These are phyloP conservation scores for Atractiella rhizophila DNA, from an alignment of 768 basidiomycete genomes.

Conservation along the genomic window DNA sequence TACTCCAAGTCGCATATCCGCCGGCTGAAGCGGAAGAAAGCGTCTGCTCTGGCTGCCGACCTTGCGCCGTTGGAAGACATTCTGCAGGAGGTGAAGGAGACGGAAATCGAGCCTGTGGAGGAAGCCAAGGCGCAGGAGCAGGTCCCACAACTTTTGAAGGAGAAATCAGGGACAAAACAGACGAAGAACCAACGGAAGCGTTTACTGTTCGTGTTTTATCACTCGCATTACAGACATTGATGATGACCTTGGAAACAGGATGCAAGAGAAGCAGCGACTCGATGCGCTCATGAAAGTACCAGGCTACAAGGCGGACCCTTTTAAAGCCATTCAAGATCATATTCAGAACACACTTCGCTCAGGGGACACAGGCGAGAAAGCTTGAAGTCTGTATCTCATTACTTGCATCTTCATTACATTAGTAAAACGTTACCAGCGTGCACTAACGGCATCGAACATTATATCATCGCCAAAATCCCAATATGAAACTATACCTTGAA, in stretches of 20 bases:
- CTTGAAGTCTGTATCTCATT: too few species aligned
- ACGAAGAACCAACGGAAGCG: too few species aligned
- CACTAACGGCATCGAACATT: neutral
- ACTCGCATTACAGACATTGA: neutral
- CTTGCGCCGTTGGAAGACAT: neutral
- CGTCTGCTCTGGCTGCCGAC: constrained; percentile 6
- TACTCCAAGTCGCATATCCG: constrained; percentile 16
- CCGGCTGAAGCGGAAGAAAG: constrained; percentile 10
- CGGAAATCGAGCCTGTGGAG: neutral
- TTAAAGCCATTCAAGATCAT: constrained; percentile 14
- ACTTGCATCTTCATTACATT: too few species aligned
- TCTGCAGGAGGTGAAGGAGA: neutral
- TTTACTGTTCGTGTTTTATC: neutral
- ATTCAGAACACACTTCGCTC: constrained; percentile 9
- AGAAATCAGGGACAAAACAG: too few species aligned
- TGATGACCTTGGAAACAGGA: too few species aligned
- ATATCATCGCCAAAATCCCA: neutral
- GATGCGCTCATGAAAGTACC: constrained; percentile 13
- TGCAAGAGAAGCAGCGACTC: constrained; percentile 9
- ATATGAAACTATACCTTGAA: neutral
- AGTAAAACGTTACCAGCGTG: neutral
- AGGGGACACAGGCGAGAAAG: too few species aligned
- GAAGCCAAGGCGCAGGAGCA: constrained; percentile 10
- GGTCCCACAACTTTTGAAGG: too few species aligned
- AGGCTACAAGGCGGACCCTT: constrained; percentile 11